phyloP scores from a whole-genome alignment of 352 stramenopile genomes.

The Aphanomyces astaci region DNA sequence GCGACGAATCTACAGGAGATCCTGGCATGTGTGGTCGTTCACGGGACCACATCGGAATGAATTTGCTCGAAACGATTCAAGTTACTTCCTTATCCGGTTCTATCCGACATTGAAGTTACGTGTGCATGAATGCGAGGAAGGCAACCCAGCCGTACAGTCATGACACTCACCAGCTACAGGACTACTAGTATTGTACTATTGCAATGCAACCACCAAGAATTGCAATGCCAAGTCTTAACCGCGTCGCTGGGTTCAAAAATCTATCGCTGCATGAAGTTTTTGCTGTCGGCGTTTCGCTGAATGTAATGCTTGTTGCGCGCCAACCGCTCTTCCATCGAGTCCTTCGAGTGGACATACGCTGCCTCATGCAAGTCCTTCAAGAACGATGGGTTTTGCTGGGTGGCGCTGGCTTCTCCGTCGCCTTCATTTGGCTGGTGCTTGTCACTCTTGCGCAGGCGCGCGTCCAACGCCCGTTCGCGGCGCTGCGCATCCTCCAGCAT shows the following conservation, averaged over 20 bases:
- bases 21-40: background rate
- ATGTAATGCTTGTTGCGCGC: slow-evolving; percentile 81
- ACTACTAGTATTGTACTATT: too few species aligned
- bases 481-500: slow-evolving; percentile 71
- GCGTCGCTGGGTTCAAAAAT: too few species aligned
- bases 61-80: background rate
- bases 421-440: slow-evolving; percentile 26
- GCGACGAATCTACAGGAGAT: background rate
- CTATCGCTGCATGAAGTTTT: slow-evolving; percentile 75
- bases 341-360: slow-evolving; percentile 55
- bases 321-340: slow-evolving; percentile 65
- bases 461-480: slow-evolving; percentile 52
- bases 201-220: too few species aligned
- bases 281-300: slow-evolving; percentile 61
- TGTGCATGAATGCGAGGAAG: too few species aligned
- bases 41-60: background rate
- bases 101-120: background rate
- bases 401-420: slow-evolving; percentile 45
- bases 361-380: slow-evolving; percentile 21
- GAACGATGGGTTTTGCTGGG: slow-evolving; percentile 39
- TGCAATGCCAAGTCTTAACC: too few species aligned
- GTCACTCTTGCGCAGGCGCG: slow-evolving; percentile 48
- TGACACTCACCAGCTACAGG: too few species aligned
- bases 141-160: too few species aligned
- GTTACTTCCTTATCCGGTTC: background rate